Evolutionary conservation across 73 alveolate genomes (phyloP), one percentile per base, ranked within the genome.

Genomic region (Paramecium octaurelia): DNA sequence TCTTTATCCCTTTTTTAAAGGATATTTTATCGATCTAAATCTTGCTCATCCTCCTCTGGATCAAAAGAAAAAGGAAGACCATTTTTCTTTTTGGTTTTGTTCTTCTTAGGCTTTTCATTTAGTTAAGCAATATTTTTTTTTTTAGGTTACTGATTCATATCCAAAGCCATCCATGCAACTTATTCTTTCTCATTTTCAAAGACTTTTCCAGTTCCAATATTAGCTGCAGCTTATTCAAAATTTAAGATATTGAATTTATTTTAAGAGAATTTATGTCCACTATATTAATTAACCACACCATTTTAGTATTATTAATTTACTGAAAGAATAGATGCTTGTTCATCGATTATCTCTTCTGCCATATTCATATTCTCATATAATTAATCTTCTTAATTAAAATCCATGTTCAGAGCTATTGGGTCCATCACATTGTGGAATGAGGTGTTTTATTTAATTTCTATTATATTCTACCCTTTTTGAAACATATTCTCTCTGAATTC

Each of bases 141-240:
- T 18, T 68, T 68, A 11, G 84, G 50, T 12, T 31, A 31, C 27
- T 68, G 27, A 27, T 68, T 68, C 50, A 68, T 68, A 68, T 68
- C 84, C 27, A 68, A 68, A 31, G 40, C 46, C 84, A 68, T 68
- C 84, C 84, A 68, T 14, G 84, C 84, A 31, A 68, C 40, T 68
- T 68, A 68, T 68, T 68, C 84, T 6, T 34, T 68, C 11, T 68
- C 84, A 68, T 68, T 68, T 31, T 68, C 84, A 68, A 68, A 68
- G 24, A 68, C 84, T 11, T 34, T 68, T 31, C 84, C 84, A 24
- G 84, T 68, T 31, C 84, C 84, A 23, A 68, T 68, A 68, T 68
- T 27, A 8, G 84, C 40, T 12, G 46, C 46, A 9, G 84, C 84
- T 68, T 68, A 68, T 68, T 68, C 84, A 27, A 68, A 31, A 68